Base-by-base conservation (phyloP, 2,329 filamentous ascomycete genomes). In the Davidsoniella virescens region DNA sequence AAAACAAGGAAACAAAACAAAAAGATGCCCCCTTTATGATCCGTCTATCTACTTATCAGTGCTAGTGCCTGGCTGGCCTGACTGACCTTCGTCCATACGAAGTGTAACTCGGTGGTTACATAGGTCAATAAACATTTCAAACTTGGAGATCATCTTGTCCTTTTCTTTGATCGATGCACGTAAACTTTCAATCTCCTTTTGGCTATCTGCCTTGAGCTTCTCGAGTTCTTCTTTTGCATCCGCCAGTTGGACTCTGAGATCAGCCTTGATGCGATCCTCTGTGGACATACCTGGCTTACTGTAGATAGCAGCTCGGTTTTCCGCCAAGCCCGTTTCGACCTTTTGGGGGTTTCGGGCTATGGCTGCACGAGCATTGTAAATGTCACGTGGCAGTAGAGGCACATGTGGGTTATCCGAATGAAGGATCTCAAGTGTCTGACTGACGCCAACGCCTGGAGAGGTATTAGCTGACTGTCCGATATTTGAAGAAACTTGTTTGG, bases 91-190 rank as follows among this genome's bases (percentile, higher is more conserved):
- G 18, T 50, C 62, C 12, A 80, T 64, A 54, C 72, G 75, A 49
- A 79, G 67, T 68, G 81, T 81, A 54, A 81, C 77, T 46, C 78
- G 67, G 59, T 79, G 70, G 57, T 82, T 82, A 60, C 77, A 81
- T 50, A 82, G 79, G 61, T 82, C 78, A 57, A 82, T 80, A 49
- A 82, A 82, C 71, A 78, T 78, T 62, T 82, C 77, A 56, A 80
- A 82, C 59, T 73, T 77, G 54, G 70, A 63, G 50, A 82, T 81
- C 53, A 73, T 70, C 57, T 71, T 70, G 54, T 80, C 74, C 61
- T 80, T 80, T 53, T 82, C 75, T 39, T 70, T 72, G 14, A 88
- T 61, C 57, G 77, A 70, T 50, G 70, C 67, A 57, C 76, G 75
- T 51, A 82, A 62, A 1, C 70, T 68, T 14, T 75, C 75, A 40